These are phyloP conservation scores for Phytophthora niederhauseri DNA, from an alignment of 352 stramenopile species.

Conservation along the genomic window DNA sequence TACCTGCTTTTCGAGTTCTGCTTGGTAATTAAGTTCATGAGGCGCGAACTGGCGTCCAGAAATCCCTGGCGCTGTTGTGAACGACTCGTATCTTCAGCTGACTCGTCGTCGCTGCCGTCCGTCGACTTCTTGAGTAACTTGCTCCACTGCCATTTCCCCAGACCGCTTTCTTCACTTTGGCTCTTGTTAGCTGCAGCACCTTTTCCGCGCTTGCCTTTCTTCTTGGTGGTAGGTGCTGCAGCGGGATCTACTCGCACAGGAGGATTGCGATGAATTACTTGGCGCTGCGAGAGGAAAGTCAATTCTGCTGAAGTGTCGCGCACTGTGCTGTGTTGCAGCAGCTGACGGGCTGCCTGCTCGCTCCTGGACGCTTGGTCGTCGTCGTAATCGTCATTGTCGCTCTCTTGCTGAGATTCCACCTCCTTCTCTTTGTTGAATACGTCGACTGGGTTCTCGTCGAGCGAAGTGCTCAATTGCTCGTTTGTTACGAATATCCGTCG, in stretches of 20 bases:
- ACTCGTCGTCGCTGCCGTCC: slow-evolving; percentile 16
- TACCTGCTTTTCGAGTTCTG: slow-evolving; percentile 38
- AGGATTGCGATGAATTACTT: slow-evolving; percentile 78
- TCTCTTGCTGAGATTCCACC: slow-evolving; percentile 36
- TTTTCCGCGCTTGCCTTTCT: slow-evolving; percentile 47
- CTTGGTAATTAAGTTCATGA: slow-evolving; percentile 38
- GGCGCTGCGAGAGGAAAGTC: slow-evolving; percentile 76
- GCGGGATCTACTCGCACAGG: slow-evolving; percentile 46
- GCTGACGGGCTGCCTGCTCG: slow-evolving; percentile 30
- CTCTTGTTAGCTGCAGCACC: slow-evolving; percentile 21
- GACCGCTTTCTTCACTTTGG: slow-evolving; percentile 40
- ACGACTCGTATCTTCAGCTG: slow-evolving; percentile 14
- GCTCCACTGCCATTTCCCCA: slow-evolving; percentile 74
- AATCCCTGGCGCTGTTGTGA: slow-evolving; percentile 32
- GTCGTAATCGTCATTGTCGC: slow-evolving; percentile 42
- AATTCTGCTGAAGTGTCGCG: slow-evolving; percentile 72
- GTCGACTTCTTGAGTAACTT: slow-evolving; percentile 55
- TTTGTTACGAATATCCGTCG: slow-evolving; percentile 56
- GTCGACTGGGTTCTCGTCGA: slow-evolving; percentile 43
- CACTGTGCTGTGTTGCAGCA: slow-evolving; percentile 55
- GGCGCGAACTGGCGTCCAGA: slow-evolving; percentile 35
- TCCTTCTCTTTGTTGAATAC: slow-evolving; percentile 62
- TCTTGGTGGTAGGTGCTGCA: slow-evolving; percentile 19
- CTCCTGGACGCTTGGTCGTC: slow-evolving; percentile 30
- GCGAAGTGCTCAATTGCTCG: slow-evolving; percentile 22